Base-by-base conservation (phyloP, 768 basidiomycete species). In the Pulveroboletus sp. region DNA sequence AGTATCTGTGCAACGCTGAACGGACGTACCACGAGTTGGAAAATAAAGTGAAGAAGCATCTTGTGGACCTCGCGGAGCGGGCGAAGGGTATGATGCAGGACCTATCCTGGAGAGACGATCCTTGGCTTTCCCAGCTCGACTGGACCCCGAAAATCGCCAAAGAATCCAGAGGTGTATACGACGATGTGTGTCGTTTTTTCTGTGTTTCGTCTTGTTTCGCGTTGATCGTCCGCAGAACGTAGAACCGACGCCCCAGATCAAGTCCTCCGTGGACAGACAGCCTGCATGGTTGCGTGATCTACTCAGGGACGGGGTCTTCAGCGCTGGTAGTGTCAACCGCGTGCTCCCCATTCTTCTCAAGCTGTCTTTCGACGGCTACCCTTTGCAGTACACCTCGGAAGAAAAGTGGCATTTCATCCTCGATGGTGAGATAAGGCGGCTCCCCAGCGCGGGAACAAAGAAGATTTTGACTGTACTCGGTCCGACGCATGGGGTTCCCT, bases 111-210 rank as follows among this genome's bases (percentile, higher is more conserved):
- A 79, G 75, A 63, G 73, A 76, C 3, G 87, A 92, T 66, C 82
- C 82, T 7, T 96, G 93, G 92, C 68, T 94, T 13, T 78, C 75
- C 42, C 96, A 99, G 65, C 73, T 98, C 49, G 94, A 99, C 64
- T 98, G 96, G 96, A 85, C 89, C 1, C 90, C 90, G 1, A 97
- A 98, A 67, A 73, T 77, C 6, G 83, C 81, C 0, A 77, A 80
- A 31, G 82, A 82, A 64, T 82, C 85, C 9, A 74, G 89, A 61
- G 87, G 87, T 0, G 62, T 88, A 8, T 47, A 67, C 14, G 51
- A 63, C 2, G 19, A 40, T 13, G 74, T 29, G 27, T 72, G 43
- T n/a, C 48, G 51, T 9, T n/a, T 41, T 37, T 43, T 13, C 10
- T 20, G 8, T 2, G 20, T 17, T 8, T 35, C n/a, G 11, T 5